phyloP scores from a whole-genome alignment of 495 filamentous ascomycete species.

The Jackrogersella multiformis region DNA sequence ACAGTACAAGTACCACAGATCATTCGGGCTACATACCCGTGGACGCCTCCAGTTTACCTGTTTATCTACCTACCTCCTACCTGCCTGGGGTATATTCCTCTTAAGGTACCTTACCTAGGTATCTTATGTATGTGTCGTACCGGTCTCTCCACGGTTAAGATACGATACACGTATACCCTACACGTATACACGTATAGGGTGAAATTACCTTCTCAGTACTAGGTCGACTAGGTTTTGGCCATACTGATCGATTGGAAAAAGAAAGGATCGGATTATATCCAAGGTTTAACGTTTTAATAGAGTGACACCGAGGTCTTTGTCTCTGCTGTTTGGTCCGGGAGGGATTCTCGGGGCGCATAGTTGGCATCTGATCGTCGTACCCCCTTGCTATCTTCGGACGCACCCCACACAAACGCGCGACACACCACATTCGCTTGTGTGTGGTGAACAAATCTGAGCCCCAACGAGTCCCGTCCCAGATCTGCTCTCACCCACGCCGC shows the following conservation, averaged over 20 bases:
- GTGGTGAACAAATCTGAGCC: conserved; percentile 47
- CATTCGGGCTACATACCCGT: conserved; percentile 35
- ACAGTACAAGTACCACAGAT: conserved; percentile 29
- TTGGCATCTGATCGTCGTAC: conserved; percentile 46
- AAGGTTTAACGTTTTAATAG: conserved; percentile 35
- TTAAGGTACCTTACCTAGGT: conserved; percentile 10
- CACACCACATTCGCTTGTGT: conserved; percentile 43
- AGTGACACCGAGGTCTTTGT: conserved; percentile 33
- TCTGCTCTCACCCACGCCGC: conserved; percentile 47
- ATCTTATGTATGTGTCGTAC: conserved; percentile 11
- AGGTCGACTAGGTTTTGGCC: conserved; percentile 20
- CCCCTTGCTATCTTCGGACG: conserved; percentile 45
- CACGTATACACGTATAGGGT: conserved; percentile 21
- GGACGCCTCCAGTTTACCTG: too few species aligned
- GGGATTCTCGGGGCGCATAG: conserved; percentile 35
- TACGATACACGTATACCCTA: conserved; percentile 21
- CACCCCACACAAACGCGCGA: conserved; percentile 51
- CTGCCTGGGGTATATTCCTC: conserved; percentile 4
- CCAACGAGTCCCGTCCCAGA: conserved; percentile 48
- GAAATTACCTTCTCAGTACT: conserved; percentile 20
- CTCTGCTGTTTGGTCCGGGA: conserved; percentile 36
- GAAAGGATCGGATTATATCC: conserved; percentile 19
- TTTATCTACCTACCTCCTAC: conserved; percentile 3
- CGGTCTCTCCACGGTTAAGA: conserved; percentile 19
- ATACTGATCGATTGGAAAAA: conserved; percentile 29